These are phyloP conservation scores for Monosporozyma servazzii DNA, from an alignment of 805 yeast species.

Conservation along the genomic window DNA sequence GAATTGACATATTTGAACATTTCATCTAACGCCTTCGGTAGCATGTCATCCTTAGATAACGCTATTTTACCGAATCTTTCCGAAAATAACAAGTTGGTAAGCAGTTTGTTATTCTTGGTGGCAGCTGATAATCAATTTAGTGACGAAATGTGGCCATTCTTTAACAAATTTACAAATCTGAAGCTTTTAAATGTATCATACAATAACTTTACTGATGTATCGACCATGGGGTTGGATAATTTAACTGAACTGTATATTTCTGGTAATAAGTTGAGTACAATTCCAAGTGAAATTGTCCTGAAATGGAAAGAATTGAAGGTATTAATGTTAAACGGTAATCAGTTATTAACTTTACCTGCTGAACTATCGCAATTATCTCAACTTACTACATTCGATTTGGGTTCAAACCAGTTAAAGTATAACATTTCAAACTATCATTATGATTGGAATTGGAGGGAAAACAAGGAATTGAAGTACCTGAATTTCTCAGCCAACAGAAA, in stretches of 20 bases:
- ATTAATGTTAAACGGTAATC: conserved; percentile 72
- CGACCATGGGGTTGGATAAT: conserved; percentile 53
- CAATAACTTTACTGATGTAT: conserved; percentile 76
- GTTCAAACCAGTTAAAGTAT: conserved; percentile 82
- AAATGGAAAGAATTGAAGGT: conserved; percentile 52
- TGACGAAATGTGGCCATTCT: conserved; percentile 64
- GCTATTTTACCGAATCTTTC: conserved; percentile 41
- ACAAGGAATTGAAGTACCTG: conserved; percentile 62
- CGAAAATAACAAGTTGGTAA: conserved; percentile 31
- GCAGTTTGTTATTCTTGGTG: conserved; percentile 46
- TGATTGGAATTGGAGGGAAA: conserved; percentile 97
- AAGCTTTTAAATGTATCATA: conserved; percentile 67
- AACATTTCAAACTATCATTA: conserved; percentile 90
- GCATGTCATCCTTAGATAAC: conserved; percentile 6
- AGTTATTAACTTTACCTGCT: conserved; percentile 77
- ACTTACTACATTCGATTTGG: conserved; percentile 73
- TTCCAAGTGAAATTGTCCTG: conserved; percentile 76
- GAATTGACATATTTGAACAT: conserved; percentile 54
- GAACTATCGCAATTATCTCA: conserved; percentile 64
- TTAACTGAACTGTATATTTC: conserved; percentile 64
- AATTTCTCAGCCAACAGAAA: conserved; percentile 90
- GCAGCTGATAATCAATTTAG: conserved; percentile 77
- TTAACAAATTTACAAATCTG: conserved; percentile 51
- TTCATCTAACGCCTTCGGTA: conserved; percentile 60
- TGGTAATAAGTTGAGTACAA: conserved; percentile 68